Conservation (phyloP, 805 yeast species). For the Sugiyamaella marilandica region DNA sequence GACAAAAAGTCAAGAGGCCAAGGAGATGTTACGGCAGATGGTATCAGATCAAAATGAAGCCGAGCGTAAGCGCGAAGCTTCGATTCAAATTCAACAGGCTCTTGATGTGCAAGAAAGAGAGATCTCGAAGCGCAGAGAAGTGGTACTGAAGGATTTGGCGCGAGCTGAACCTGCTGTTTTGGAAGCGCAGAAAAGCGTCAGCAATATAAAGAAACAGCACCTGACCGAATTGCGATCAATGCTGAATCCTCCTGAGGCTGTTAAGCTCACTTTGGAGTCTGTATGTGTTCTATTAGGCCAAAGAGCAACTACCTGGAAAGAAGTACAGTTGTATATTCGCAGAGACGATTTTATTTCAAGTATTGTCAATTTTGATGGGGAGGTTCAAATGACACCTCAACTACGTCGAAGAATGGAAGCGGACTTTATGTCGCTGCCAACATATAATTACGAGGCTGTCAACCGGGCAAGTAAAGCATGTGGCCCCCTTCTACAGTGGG, state of each 20-base stretch:
- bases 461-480: constrained; percentile 92
- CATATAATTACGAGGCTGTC: constrained; percentile 66
- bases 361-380: constrained; percentile 71
- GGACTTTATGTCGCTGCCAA: constrained; percentile 56
- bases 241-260: constrained; percentile 86
- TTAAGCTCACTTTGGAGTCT: constrained; percentile 79
- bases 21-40: constrained; percentile 66
- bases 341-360: constrained; percentile 82
- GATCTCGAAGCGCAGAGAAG: constrained; percentile 47
- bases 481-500: constrained; percentile 89
- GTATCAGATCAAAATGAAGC: constrained; percentile 85
- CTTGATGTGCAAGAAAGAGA: constrained; percentile 61
- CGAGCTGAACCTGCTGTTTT: constrained; percentile 77
- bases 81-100: constrained; percentile 67
- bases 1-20: constrained; percentile 63
- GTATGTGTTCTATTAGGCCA: constrained; percentile 82
- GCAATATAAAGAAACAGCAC: constrained; percentile 87
- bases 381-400: constrained; percentile 48
- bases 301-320: constrained; percentile 64
- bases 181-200: constrained; percentile 87
- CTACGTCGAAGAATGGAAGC: constrained; percentile 54
- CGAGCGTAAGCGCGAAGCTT: constrained; percentile 82
- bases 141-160: constrained; percentile 61
- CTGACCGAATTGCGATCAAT: constrained; percentile 83
- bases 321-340: constrained; percentile 74